Conservation (phyloP, 192 early-diverging fungal species). For the Coemansia sp. region DNA sequence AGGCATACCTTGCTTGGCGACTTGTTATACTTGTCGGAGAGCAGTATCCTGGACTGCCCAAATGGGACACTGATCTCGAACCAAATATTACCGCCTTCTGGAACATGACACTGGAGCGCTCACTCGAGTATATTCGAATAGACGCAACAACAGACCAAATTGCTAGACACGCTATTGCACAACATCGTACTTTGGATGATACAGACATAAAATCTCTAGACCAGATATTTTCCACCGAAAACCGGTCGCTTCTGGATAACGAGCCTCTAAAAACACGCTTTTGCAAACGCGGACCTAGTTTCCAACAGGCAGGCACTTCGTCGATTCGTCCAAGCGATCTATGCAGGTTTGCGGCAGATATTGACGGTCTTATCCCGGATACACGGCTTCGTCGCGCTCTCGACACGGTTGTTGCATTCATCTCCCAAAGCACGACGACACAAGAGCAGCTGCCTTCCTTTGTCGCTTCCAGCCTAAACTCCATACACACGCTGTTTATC, state of each 20-base stretch:
- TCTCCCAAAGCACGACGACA: slow-evolving; percentile 5
- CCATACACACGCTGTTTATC: slow-evolving; percentile 14
- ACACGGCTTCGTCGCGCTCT: slow-evolving; percentile 33
- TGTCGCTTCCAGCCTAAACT: slow-evolving; percentile 3
- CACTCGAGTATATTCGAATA: slow-evolving; percentile 1
- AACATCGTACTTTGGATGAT: neutral
- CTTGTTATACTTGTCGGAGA: slow-evolving; percentile 14
- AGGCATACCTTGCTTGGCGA: slow-evolving; percentile 38
- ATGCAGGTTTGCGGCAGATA: slow-evolving; percentile 2
- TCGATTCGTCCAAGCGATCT: slow-evolving; percentile 5
- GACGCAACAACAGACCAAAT: neutral
- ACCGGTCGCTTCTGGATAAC: neutral
- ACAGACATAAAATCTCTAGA: neutral
- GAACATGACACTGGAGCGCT: slow-evolving; percentile 6
- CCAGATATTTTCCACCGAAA: neutral
- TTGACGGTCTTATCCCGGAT: slow-evolving; percentile 13
- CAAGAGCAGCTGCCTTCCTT: neutral
- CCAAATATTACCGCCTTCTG: slow-evolving; percentile 11
- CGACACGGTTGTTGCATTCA: slow-evolving; percentile 16
- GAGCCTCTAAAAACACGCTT: neutral
- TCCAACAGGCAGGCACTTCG: neutral
- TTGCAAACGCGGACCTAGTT: neutral
- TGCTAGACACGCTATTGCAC: neutral
- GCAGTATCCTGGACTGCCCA: slow-evolving; percentile 5
- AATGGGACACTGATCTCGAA: slow-evolving; percentile 13